Percentiles rank a stretch among this genome's conserved stretches.
phyloP scores from a whole-genome alignment of 208 protist species.

The Wallacemonas sp. region DNA sequence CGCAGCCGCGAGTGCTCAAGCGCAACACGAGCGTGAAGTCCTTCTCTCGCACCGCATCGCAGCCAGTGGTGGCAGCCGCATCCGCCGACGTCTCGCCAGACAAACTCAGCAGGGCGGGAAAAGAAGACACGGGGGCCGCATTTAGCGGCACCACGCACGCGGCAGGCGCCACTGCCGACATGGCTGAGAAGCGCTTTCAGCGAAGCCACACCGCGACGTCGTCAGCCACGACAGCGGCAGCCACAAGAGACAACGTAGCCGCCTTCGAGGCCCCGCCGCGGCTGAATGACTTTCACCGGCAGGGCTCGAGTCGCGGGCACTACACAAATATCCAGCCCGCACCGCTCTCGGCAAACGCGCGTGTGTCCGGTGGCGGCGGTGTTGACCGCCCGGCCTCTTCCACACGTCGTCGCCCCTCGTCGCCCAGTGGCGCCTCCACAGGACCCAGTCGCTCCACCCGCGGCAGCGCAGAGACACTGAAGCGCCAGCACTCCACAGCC shows the following conservation, averaged over 20 bases:
- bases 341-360: not conserved
- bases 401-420: not conserved
- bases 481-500: not conserved
- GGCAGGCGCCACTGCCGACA: too few species aligned
- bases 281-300: conserved; percentile 28
- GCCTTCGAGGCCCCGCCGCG: conserved; percentile 30
- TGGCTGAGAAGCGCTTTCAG: not conserved
- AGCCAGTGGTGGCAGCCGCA: conserved; percentile 4
- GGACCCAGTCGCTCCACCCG: not conserved
- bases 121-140: too few species aligned
- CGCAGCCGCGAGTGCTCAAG: conserved; percentile 23
- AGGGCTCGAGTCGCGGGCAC: conserved; percentile 15
- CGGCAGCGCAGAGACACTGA: not conserved
- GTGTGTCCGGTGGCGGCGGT: not conserved
- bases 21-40: conserved; percentile 6
- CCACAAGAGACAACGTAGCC: conserved; percentile 3
- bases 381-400: not conserved
- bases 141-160: too few species aligned
- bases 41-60: conserved; percentile 17
- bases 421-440: not conserved
- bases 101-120: not conserved
- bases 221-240: not conserved
- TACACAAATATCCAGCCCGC: conserved; percentile 5
- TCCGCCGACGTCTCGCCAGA: not conserved
- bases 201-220: conserved; percentile 1